Evolutionary conservation across 805 yeast genomes (phyloP).

Genomic region (Hanseniaspora singularis): DNA sequence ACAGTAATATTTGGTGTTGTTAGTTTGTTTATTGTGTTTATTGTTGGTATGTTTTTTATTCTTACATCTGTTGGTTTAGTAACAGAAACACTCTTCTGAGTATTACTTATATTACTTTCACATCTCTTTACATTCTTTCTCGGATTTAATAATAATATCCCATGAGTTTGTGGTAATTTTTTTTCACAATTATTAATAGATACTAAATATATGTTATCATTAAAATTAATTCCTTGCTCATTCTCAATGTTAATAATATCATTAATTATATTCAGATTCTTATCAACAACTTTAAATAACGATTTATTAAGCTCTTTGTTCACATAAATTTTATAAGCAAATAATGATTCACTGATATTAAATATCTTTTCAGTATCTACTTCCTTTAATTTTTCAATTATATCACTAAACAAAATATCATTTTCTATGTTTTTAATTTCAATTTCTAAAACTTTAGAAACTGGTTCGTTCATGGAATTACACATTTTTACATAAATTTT

Average conservation of each 20-base stretch:
- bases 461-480: no score
- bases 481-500: no score
- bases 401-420: no score
- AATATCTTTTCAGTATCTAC: no score
- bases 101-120: no score
- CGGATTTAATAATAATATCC: not conserved
- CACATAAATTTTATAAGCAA: conserved; percentile 7
- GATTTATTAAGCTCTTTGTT: not conserved
- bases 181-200: not conserved
- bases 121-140: no score
- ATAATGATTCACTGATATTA: not conserved
- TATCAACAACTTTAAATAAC: conserved; percentile 5
- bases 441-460: no score
- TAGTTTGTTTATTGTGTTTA: conserved; percentile 4
- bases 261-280: not conserved
- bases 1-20: conserved; percentile 80
- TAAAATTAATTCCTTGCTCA: not conserved
- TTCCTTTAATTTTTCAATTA: no score
- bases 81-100: no score
- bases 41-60: not conserved
- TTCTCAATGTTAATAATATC: not conserved
- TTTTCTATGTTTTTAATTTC: no score
- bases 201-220: not conserved
- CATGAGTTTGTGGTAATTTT: not conserved
- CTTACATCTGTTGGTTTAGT: not conserved